Base-by-base conservation (phyloP, 805 yeast genomes). In the Spathaspora gorwiae region DNA sequence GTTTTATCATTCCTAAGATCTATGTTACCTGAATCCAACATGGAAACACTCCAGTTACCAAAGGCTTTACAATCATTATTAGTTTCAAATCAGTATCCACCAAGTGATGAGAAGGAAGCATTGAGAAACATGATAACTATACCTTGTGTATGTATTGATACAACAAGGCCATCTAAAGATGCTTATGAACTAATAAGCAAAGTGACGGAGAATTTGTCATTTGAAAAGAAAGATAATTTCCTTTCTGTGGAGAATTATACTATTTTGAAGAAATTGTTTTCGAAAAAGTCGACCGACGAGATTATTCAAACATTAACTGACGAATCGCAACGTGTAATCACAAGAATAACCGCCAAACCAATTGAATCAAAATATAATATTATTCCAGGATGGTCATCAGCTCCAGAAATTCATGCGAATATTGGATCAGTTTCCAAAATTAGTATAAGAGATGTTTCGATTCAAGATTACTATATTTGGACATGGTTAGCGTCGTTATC, bases 381-480 rank as follows among this genome's bases (percentile, higher is more conserved):
- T 47, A 57, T 66, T 53, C 70, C 75, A 9, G 73, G 80, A 47
- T 59, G 72, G 72, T 35, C 59, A 38, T 40, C 46, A 7, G 49
- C 45, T 4, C 54, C 53, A 1, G 39, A 36, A 27, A 39, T 45
- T 38, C 62, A 47, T 47, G 44, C 45, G 2, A 56, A 64, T 37
- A 65, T 69, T n/a, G 75, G 75, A 1, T 51, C 63, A 31, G 68
- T 53, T 65, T 73, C 66, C 34, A 65, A 63, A 45, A 59, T 67
- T 14, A 49, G 59, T 38, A 68, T 87, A 8, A 67, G 78, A 7
- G 76, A 86, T 47, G 83, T 86, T 1, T 75, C 87, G 6, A 79
- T 89, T 14, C 95, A 87, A 61, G 96, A 89, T 61, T 89, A 85
- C 61, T 89, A 83, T 57, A 87, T 88, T 27, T 89, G 96, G 96